Base-by-base conservation (phyloP, 2,329 filamentous ascomycete species). In the Colletotrichum shisoi region DNA sequence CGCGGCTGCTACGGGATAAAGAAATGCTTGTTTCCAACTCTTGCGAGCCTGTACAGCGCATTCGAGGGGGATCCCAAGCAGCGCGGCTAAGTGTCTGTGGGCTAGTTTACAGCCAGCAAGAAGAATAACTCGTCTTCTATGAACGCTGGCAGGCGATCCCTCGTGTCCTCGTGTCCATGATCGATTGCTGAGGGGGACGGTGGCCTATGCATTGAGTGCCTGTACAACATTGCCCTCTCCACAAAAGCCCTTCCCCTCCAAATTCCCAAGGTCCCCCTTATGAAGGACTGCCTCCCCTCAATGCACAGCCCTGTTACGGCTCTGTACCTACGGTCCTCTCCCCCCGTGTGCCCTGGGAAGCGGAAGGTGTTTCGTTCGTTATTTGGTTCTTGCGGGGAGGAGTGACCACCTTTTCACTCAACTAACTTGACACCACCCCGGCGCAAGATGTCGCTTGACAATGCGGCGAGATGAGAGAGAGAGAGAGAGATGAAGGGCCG, bases 281-380 rank as follows among this genome's bases (percentile, higher is more conserved):
- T 27, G 24, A 27, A 27, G 27, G 27, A 31, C 27, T 31, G 4
- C 27, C 17, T 13, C 58, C 57, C 39, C 58, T 62, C 58, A 66
- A 57, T 66, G 57, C 63, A 45, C 37, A 46, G 63, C 60, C 60
- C 63, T 63, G 57, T 2, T 19, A 61, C 12, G 17, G 13, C 17
- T n/a, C 45, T 13, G 19, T 19, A 9, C 34, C 40, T 11, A 39
- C 24, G 60, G 60, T 13, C 21, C 19, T 52, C n/a, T 40, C 53
- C 49, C 31, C 19, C 15, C 27, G 15, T 11, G 34, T 13, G 48
- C 12, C 48, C 31, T 21, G n/a, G 5, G 11, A 52, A n/a, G 27
- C 17, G 15, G 15, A n/a, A 37, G 31, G 57, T 15, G 19, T 42
- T 39, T 27, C 24, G 21, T 40, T 31, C 15, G 31, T 42, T 53